Evolutionary conservation across 495 filamentous ascomycete species (phyloP).

Genomic region (Amniculicola lignicola): DNA sequence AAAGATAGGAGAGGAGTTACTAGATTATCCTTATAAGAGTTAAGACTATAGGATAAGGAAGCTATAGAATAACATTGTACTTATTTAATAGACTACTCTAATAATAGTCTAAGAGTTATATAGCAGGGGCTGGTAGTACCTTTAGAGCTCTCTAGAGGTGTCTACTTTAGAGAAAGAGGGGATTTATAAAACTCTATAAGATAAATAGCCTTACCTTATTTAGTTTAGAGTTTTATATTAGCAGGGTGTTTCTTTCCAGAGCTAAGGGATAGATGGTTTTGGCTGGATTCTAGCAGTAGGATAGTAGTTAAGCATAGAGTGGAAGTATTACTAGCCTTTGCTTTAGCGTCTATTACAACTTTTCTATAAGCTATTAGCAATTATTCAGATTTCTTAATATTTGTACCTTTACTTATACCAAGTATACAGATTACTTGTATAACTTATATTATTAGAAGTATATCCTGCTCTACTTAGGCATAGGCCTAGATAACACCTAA

Average conservation of each 20-base stretch:
- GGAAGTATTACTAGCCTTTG: constrained; percentile 20
- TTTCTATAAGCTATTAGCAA: too few species aligned
- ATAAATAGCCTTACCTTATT: constrained; percentile 18
- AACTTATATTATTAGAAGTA: constrained; percentile 16
- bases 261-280: too few species aligned
- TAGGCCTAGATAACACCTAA: constrained; percentile 5
- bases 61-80: constrained; percentile 23
- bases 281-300: too few species aligned
- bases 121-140: constrained; percentile 1
- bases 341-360: constrained; percentile 10
- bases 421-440: background rate
- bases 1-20: constrained; percentile 4
- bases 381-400: too few species aligned
- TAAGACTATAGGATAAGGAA: constrained; percentile 1
- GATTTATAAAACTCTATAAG: constrained; percentile 15
- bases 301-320: constrained; percentile 21
- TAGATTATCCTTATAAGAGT: constrained; percentile 7
- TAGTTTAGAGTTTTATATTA: constrained; percentile 20
- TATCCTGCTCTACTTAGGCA: constrained; percentile 2
- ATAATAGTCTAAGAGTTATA: constrained; percentile 20
- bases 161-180: constrained; percentile 2
- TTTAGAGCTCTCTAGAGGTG: constrained; percentile 12
- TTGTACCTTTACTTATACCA: background rate
- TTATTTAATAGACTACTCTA: constrained; percentile 30
- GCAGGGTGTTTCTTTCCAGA: constrained; percentile 28